phyloP scores from a whole-genome alignment of 2,329 filamentous ascomycete genomes.

The Drechslerella dactyloides region DNA sequence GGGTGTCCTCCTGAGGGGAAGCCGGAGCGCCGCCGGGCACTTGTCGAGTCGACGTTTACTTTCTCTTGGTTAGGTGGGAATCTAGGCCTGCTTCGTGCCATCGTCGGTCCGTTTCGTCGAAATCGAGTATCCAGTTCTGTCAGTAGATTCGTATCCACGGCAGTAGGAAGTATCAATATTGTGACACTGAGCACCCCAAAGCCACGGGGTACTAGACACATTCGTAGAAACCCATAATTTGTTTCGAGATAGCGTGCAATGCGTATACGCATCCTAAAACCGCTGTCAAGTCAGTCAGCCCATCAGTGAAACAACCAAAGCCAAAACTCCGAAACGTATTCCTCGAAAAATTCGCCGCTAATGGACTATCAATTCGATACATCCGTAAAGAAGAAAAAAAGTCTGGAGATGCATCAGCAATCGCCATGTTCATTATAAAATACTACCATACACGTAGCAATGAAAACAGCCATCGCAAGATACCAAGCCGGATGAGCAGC shows the following conservation, averaged over 20 bases:
- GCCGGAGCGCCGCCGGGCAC: not conserved
- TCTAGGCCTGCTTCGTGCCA: constrained; percentile 4
- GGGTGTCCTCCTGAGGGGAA: not conserved
- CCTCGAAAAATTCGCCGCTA: not conserved
- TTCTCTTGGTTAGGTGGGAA: constrained; percentile 10
- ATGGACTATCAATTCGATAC: not conserved
- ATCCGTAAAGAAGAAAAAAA: constrained; percentile 14
- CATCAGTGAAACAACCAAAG: constrained; percentile 10
- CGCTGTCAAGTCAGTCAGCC: no score
- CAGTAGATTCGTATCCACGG: no score
- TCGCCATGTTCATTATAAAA: constrained; percentile 42
- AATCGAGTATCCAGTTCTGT: not conserved
- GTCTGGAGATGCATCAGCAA: constrained; percentile 38
- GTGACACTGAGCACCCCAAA: no score
- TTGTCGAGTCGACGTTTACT: constrained; percentile 17
- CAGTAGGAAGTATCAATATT: no score
- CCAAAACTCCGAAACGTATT: not conserved
- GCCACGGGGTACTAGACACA: no score
- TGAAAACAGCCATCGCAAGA: not conserved
- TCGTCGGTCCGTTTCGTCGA: not conserved
- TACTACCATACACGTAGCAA: constrained; percentile 33
- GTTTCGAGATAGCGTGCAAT: no score
- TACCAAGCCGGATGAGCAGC: not conserved
- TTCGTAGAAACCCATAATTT: no score
- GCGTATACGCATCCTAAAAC: no score